phyloP scores from a whole-genome alignment of 345 rosid species.

The Abelmoschus esculentus region DNA sequence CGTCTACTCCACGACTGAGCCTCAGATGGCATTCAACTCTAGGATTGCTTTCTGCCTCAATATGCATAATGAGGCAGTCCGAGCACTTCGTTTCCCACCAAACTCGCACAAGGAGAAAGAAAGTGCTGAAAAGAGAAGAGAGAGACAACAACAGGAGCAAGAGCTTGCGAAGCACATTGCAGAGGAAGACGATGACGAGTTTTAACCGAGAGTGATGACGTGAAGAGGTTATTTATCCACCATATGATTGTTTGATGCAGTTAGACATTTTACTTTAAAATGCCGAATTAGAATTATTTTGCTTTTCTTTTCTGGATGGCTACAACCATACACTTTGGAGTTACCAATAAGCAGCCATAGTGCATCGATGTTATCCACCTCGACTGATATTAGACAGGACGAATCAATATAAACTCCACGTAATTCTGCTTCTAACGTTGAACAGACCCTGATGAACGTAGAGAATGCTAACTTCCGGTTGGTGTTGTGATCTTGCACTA shows the following conservation, averaged over 20 bases:
- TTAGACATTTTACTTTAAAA: conserved; percentile 16
- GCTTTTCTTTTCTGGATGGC: conserved; percentile 9
- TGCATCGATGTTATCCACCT: too few species aligned
- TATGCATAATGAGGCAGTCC: conserved; percentile 56
- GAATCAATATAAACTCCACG: too few species aligned
- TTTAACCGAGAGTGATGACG: conserved; percentile 10
- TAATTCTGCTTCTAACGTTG: too few species aligned
- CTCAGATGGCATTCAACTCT: conserved; percentile 45
- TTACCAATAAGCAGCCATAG: too few species aligned
- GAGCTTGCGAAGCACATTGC: conserved; percentile 55
- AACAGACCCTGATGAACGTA: too few species aligned
- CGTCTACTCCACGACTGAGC: conserved; percentile 51
- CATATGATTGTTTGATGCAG: neutral
- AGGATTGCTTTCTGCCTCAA: conserved; percentile 53
- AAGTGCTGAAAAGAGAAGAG: conserved; percentile 49
- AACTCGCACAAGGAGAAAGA: conserved; percentile 55
- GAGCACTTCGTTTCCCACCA: conserved; percentile 47
- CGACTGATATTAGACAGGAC: too few species aligned
- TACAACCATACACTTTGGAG: too few species aligned
- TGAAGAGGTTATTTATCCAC: neutral
- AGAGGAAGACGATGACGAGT: conserved; percentile 49
- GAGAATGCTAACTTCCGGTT: too few species aligned
- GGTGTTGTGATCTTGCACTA: too few species aligned
- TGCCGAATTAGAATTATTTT: neutral
- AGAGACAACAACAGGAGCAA: conserved; percentile 47